Percentiles rank a stretch among this genome's conserved stretches.
Conservation (phyloP, 441 rosid genomes). For the Syzygium malaccense region DNA sequence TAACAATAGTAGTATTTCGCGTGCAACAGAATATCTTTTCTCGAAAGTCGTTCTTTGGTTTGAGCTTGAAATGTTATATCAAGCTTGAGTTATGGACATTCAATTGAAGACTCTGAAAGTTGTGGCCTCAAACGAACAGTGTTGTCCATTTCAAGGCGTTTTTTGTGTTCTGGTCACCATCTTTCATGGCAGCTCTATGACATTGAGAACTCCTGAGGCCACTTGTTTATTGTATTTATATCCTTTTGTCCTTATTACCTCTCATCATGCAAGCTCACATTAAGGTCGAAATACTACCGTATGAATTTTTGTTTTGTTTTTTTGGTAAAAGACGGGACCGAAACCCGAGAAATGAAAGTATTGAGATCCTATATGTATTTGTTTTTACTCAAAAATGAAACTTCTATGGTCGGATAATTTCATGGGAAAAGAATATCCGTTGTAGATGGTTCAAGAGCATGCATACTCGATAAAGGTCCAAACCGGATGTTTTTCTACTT, state of each 20-base stretch:
- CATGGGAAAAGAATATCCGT: background rate
- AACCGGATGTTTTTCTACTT: background rate
- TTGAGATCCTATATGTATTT: background rate
- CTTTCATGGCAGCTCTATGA: background rate
- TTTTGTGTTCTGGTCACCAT: background rate
- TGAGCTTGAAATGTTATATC: background rate
- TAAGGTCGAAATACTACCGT: background rate
- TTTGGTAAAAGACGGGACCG: background rate
- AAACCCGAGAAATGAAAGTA: background rate
- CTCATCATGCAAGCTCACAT: background rate
- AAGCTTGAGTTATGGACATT: background rate
- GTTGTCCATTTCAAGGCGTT: background rate
- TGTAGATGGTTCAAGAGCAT: background rate
- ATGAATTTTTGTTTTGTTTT: background rate
- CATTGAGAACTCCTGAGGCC: background rate
- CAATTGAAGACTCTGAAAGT: background rate
- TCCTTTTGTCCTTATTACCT: background rate
- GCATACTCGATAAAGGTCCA: background rate
- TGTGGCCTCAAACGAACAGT: background rate
- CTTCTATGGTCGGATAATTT: background rate
- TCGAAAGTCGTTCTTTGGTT: background rate
- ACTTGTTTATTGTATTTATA: background rate
- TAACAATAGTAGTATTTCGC: background rate
- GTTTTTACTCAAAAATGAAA: background rate
- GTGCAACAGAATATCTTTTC: accelerated